These are phyloP conservation scores for Aureobasidium sp. DNA, from an alignment of 2,329 filamentous ascomycete species.

Conservation along the genomic window DNA sequence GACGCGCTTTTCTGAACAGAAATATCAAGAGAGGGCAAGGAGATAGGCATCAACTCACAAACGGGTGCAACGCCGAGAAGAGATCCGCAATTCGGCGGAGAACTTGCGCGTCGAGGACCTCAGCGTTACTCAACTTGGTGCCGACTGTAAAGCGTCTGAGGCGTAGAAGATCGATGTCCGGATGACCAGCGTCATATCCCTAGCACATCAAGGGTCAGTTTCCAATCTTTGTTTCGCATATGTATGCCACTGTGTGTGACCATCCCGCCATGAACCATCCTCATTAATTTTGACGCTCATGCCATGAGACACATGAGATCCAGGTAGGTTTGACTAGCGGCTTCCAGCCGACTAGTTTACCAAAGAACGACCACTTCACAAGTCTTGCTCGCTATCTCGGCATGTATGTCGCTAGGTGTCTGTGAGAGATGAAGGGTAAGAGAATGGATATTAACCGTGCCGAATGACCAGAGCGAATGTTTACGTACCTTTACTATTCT, in stretches of 20 bases:
- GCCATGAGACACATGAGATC: constrained; percentile 1
- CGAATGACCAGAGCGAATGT: not conserved
- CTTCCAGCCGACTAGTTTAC: constrained; percentile 12
- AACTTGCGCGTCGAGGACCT: constrained; percentile 56
- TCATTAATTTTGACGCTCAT: constrained; percentile 11
- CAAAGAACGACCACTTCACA: constrained; percentile 8
- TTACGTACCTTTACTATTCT: not conserved
- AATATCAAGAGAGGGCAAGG: not conserved
- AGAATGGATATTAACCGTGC: not conserved
- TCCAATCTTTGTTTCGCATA: constrained; percentile 4
- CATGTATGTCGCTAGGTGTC: not conserved
- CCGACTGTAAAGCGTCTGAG: constrained; percentile 72
- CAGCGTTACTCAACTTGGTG: constrained; percentile 57
- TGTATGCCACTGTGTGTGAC: constrained; percentile 1
- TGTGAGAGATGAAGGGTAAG: not conserved
- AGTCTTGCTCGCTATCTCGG: constrained; percentile 10
- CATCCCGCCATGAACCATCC: not conserved
- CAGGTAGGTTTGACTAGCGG: constrained; percentile 15
- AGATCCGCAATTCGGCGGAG: constrained; percentile 60
- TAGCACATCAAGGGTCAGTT: constrained; percentile 31
- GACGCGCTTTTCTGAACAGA: not conserved
- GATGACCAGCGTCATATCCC: constrained; percentile 68
- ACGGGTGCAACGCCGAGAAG: constrained; percentile 64
- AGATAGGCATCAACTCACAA: constrained; percentile 55
- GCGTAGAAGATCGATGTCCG: constrained; percentile 73